Evolutionary conservation across 768 basidiomycete species (phyloP).

Genomic region (Boletus rubroflammeus): DNA sequence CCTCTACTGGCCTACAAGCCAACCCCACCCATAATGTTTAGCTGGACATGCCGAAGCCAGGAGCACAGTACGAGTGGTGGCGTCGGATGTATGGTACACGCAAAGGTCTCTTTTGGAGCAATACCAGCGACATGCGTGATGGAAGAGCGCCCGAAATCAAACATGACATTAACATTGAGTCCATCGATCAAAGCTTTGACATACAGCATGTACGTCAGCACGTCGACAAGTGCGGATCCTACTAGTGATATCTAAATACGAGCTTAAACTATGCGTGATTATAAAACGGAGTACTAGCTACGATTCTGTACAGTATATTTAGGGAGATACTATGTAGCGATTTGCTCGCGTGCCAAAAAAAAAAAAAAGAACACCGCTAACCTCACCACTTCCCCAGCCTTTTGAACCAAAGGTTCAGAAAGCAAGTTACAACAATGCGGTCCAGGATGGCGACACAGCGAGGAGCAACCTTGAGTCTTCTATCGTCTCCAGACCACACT

Average conservation of each 20-base stretch:
- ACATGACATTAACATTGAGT: not conserved
- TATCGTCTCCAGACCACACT: constrained; percentile 40
- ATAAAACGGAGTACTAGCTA: constrained; percentile 1
- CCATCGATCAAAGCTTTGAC: not conserved
- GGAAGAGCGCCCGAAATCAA: not conserved
- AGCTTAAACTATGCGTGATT: constrained; percentile 20
- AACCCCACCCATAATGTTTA: not conserved
- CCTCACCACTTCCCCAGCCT: constrained; percentile 42
- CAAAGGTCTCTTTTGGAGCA: not conserved
- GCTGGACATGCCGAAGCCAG: not conserved
- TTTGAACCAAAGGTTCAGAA: constrained; percentile 51
- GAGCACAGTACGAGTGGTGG: not conserved
- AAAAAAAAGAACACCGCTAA: not conserved
- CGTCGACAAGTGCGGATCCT: not conserved
- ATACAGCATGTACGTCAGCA: constrained; percentile 1
- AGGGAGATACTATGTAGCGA: not conserved
- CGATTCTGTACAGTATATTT: constrained; percentile 10
- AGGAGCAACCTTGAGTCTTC: constrained; percentile 39
- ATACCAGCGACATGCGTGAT: not conserved
- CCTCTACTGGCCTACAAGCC: not conserved
- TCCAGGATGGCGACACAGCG: constrained; percentile 42
- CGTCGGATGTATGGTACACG: not conserved
- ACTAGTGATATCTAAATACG: constrained; percentile 8
- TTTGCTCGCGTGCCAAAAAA: not conserved
- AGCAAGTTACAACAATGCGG: constrained; percentile 50